A percentile compares a stretch with the other conserved stretches of the same genome.
Conservation (phyloP, 1,284 basidiomycete genomes). For the Quambalaria eucalypti region DNA sequence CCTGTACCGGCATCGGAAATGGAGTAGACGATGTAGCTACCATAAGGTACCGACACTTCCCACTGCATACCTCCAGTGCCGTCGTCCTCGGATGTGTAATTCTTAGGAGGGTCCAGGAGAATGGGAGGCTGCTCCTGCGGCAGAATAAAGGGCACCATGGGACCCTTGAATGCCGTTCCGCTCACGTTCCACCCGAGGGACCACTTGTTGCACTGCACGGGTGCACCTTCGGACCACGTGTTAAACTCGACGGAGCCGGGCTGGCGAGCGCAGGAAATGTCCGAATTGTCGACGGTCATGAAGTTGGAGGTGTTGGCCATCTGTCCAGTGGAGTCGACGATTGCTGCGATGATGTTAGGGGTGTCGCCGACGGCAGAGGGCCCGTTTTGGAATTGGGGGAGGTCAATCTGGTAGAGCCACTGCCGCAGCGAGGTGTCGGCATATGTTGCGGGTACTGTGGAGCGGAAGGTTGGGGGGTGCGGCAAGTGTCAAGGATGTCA, state of each 20-base stretch:
- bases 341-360: conserved; percentile 22
- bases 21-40: not conserved
- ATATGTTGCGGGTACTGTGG: conserved; percentile 13
- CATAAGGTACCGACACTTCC: not conserved
- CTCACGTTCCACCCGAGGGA: conserved; percentile 17
- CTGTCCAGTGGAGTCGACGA: conserved; percentile 24
- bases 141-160: not conserved
- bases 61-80: not conserved
- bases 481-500: no score
- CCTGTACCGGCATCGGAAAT: not conserved
- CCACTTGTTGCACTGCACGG: conserved; percentile 15
- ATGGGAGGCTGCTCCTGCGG: not conserved
- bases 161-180: not conserved
- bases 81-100: not conserved
- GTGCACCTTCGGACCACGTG: conserved; percentile 11
- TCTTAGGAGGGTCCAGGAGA: not conserved
- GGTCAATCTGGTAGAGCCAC: conserved; percentile 24
- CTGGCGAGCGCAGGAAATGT: conserved; percentile 11
- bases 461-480: not conserved
- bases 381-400: conserved; percentile 16
- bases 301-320: conserved; percentile 30
- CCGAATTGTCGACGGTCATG: conserved; percentile 5
- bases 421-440: conserved; percentile 17
- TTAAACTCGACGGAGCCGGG: conserved; percentile 8
- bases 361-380: conserved; percentile 6